phyloP scores from a whole-genome alignment of 768 basidiomycete species.

The Amanita molliuscula region DNA sequence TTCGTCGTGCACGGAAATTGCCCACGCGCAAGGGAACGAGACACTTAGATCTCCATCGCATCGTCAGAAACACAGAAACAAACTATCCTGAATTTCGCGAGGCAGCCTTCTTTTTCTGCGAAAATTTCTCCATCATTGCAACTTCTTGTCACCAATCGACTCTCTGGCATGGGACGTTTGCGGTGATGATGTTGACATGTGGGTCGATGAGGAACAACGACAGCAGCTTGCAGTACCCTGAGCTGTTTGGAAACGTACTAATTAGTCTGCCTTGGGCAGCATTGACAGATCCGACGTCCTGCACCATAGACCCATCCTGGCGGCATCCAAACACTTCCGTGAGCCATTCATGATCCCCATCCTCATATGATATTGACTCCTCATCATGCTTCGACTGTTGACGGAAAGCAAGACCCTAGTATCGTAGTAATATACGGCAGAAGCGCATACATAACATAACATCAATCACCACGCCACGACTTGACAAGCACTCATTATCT shows the following conservation, averaged over 20 bases:
- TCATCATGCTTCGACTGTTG: not conserved
- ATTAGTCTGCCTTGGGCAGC: conserved; percentile 17
- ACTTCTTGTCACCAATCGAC: conserved; percentile 14
- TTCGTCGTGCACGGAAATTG: no score
- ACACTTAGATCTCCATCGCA: no score
- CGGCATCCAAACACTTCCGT: not conserved
- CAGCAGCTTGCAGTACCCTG: conserved; percentile 27
- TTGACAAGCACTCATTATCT: no score
- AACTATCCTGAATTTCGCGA: not conserved
- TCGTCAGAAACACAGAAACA: not conserved
- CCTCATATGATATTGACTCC: not conserved
- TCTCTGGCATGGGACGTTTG: conserved; percentile 22
- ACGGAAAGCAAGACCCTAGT: conserved; percentile 22
- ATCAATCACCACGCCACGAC: not conserved
- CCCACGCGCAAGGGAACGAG: no score
- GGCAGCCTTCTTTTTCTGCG: not conserved
- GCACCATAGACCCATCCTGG: conserved; percentile 3
- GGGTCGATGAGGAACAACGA: conserved; percentile 29
- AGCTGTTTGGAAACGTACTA: conserved; percentile 26
- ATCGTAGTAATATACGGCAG: conserved; percentile 13
- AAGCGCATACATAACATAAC: not conserved
- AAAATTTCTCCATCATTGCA: not conserved
- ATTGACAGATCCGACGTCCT: conserved; percentile 17
- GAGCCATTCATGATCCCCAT: not conserved
- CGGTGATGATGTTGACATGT: conserved; percentile 16